Evolutionary conservation across 2,329 filamentous ascomycete species (phyloP).

Genomic region (Fonsecaea nubica): DNA sequence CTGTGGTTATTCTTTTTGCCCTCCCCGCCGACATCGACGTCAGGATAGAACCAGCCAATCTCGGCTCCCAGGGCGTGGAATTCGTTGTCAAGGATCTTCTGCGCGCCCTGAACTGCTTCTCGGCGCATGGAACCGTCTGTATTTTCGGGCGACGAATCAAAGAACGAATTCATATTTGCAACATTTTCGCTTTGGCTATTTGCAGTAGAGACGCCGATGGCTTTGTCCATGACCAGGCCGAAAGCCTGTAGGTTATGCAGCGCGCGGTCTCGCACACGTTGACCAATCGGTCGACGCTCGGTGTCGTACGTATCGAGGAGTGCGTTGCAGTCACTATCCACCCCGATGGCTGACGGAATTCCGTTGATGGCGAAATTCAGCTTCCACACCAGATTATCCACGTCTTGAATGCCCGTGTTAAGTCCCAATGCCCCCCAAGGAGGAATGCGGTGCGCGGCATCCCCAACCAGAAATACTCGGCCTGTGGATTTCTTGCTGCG

Average conservation of each 20-base stretch:
- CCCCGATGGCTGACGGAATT: slow-evolving; percentile 21
- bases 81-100: slow-evolving; percentile 43
- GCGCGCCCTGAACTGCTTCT: slow-evolving; percentile 40
- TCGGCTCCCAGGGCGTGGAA: slow-evolving; percentile 46
- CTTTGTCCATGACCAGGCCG: slow-evolving; percentile 43
- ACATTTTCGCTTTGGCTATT: slow-evolving; percentile 39
- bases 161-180: slow-evolving; percentile 39
- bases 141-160: slow-evolving; percentile 36
- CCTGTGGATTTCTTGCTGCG: slow-evolving; percentile 35
- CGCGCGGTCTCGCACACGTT: slow-evolving; percentile 40
- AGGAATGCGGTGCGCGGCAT: slow-evolving; percentile 47
- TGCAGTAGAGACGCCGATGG: slow-evolving; percentile 43
- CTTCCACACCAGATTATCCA: slow-evolving; percentile 37
- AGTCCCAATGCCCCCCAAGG: slow-evolving; percentile 46
- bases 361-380: slow-evolving; percentile 36
- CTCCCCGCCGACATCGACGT: slow-evolving; percentile 38
- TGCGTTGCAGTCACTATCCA: slow-evolving; percentile 24
- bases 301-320: slow-evolving; percentile 44
- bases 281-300: slow-evolving; percentile 45
- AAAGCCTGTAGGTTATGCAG: slow-evolving; percentile 45
- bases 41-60: slow-evolving; percentile 48
- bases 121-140: slow-evolving; percentile 36
- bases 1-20: slow-evolving; percentile 36
- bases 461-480: slow-evolving; percentile 46
- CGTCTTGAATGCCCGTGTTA: slow-evolving; percentile 37